Percentiles rank a stretch among this genome's conserved stretches.
These are phyloP conservation scores for Triangularia setosa DNA, from an alignment of 2,329 filamentous ascomycete species.

Conservation along the genomic window DNA sequence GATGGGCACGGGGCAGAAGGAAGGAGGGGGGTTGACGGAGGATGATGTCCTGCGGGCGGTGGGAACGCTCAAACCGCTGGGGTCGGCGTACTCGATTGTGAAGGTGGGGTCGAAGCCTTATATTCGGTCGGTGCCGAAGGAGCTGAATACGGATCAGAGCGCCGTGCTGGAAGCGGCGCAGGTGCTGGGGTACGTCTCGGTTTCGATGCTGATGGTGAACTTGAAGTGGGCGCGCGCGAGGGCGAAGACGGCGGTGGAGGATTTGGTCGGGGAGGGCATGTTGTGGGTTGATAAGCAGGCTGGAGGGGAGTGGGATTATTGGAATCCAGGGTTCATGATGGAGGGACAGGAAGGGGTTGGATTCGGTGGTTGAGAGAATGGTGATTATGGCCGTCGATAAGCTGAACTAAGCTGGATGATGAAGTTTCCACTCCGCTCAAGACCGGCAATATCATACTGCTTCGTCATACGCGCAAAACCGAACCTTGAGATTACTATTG, in stretches of 20 bases:
- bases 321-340: constrained; percentile 75
- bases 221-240: constrained; percentile 79
- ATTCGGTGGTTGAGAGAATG: constrained; percentile 14
- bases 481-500: too few relatives aligned
- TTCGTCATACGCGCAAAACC: background rate
- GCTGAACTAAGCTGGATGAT: background rate
- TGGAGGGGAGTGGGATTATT: constrained; percentile 77
- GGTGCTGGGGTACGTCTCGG: constrained; percentile 81
- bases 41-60: constrained; percentile 92
- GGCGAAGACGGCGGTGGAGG: constrained; percentile 85
- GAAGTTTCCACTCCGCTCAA: background rate
- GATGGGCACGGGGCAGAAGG: constrained; percentile 67
- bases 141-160: constrained; percentile 91
- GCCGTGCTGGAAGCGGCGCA: constrained; percentile 89
- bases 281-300: constrained; percentile 90
- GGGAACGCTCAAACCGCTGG: constrained; percentile 78
- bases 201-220: constrained; percentile 85
- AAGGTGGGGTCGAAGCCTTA: constrained; percentile 80
- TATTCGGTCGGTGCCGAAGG: constrained; percentile 89
- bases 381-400: background rate
- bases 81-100: constrained; percentile 81
- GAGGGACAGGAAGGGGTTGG: constrained; percentile 32
- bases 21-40: constrained; percentile 76
- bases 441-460: too few relatives aligned
- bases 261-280: constrained; percentile 82